Conservation (phyloP, 1,284 basidiomycete genomes). For the Cutaneotrichosporon mucoides region DNA sequence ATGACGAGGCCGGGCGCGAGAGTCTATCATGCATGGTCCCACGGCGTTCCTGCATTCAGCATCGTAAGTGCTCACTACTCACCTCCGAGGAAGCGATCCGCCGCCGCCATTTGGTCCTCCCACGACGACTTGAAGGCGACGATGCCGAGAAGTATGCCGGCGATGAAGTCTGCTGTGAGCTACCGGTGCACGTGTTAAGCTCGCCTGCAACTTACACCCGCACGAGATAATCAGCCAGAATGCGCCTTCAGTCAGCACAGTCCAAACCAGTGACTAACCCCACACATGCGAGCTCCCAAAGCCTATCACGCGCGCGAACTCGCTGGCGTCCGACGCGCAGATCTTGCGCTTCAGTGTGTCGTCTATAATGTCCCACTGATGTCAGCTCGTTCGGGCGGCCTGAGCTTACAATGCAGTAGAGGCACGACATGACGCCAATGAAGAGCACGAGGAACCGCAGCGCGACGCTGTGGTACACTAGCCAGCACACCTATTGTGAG, state of each 20-base stretch:
- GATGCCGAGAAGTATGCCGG: constrained; percentile 76
- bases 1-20: too few species aligned
- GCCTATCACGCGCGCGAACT: constrained; percentile 82
- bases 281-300: constrained; percentile 52
- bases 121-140: constrained; percentile 70
- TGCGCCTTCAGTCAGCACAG: constrained; percentile 57
- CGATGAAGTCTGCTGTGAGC: constrained; percentile 59
- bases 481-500: constrained; percentile 64
- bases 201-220: constrained; percentile 50
- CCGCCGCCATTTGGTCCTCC: constrained; percentile 34
- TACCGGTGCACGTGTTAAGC: not conserved
- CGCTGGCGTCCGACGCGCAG: constrained; percentile 84
- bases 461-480: constrained; percentile 63
- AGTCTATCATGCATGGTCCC: too few species aligned
- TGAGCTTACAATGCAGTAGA: constrained; percentile 57
- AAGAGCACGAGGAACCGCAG: constrained; percentile 69
- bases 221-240: constrained; percentile 83
- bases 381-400: constrained; percentile 1
- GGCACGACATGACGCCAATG: constrained; percentile 86
- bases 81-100: constrained; percentile 43
- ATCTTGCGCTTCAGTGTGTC: constrained; percentile 87
- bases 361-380: constrained; percentile 78
- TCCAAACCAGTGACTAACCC: constrained; percentile 33
- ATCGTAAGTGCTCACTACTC: not conserved
- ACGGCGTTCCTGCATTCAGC: not conserved